A percentile compares a stretch with the other conserved stretches of the same genome.
Conservation (phyloP, 2,329 filamentous ascomycete genomes). For the Neurospora crassa region DNA sequence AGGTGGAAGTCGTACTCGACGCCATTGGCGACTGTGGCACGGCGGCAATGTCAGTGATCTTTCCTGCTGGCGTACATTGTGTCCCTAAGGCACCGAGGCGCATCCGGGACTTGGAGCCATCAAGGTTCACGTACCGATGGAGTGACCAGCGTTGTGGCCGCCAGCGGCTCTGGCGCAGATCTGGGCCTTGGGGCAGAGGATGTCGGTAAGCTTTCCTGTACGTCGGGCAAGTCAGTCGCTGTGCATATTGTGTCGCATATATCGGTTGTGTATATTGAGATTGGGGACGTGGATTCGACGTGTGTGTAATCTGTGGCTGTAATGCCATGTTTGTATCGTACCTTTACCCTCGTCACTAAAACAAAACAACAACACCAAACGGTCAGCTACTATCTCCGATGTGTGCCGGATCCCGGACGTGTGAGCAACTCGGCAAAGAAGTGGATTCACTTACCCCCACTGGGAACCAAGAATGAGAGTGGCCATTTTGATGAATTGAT, state of each 20-base stretch:
- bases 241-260: not conserved
- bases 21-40: conserved; percentile 23
- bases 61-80: not conserved
- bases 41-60: conserved; percentile 12
- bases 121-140: conserved; percentile 23
- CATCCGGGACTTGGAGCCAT: not conserved
- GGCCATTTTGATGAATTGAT: conserved; percentile 27
- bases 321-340: conserved; percentile 1
- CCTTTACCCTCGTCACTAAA: conserved; percentile 21
- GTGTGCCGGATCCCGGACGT: not conserved
- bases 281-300: not conserved
- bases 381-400: conserved; percentile 3
- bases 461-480: conserved; percentile 51
- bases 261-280: not conserved
- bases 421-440: conserved; percentile 1
- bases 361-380: not conserved
- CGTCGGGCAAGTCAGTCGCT: conserved; percentile 23
- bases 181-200: conserved; percentile 40
- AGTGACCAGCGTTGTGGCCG: conserved; percentile 52
- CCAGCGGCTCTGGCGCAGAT: conserved; percentile 50
- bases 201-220: conserved; percentile 50
- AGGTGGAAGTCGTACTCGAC: conserved; percentile 42
- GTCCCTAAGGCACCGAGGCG: not conserved
- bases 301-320: not conserved
- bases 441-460: conserved; percentile 38